phyloP scores from a whole-genome alignment of 192 early-diverging fungal species.

The Borealophlyctis nickersoniae region DNA sequence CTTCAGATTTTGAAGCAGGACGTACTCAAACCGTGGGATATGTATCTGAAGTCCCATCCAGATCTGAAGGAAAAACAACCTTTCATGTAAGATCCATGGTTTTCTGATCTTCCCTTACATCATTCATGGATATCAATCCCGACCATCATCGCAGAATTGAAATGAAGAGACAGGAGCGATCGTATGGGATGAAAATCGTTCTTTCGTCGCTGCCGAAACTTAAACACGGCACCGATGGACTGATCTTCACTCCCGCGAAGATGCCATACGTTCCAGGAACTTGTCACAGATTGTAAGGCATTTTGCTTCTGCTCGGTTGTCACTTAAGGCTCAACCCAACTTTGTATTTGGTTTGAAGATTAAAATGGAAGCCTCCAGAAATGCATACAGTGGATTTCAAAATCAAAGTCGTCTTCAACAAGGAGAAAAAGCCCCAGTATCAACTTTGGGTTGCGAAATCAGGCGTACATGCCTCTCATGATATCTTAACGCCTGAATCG shows the following conservation, averaged over 20 bases:
- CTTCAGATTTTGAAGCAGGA: constrained; percentile 56
- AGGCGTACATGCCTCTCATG: constrained; percentile 32
- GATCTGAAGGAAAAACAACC: constrained; percentile 39
- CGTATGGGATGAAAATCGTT: constrained; percentile 46
- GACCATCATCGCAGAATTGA: constrained; percentile 43
- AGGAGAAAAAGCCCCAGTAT: constrained; percentile 29
- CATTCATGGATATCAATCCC: constrained; percentile 38
- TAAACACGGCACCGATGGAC: constrained; percentile 64
- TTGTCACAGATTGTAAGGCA: constrained; percentile 52
- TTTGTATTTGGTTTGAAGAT: constrained; percentile 37
- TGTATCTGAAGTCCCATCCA: constrained; percentile 38
- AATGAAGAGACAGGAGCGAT: constrained; percentile 43
- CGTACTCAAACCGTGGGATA: constrained; percentile 62
- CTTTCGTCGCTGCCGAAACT: constrained; percentile 59
- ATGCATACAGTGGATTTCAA: constrained; percentile 55
- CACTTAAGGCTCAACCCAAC: too few species aligned
- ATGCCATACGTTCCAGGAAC: constrained; percentile 50
- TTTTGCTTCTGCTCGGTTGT: background rate
- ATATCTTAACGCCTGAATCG: constrained; percentile 36
- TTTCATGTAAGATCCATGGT: constrained; percentile 46
- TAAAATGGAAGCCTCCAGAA: constrained; percentile 62
- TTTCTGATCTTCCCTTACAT: too few species aligned
- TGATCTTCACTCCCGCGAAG: constrained; percentile 60
- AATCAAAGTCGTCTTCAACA: constrained; percentile 31
- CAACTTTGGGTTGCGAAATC: constrained; percentile 15